Evolutionary conservation across 805 yeast genomes (phyloP).

Genomic region (Sugiyamaella valdiviana): DNA sequence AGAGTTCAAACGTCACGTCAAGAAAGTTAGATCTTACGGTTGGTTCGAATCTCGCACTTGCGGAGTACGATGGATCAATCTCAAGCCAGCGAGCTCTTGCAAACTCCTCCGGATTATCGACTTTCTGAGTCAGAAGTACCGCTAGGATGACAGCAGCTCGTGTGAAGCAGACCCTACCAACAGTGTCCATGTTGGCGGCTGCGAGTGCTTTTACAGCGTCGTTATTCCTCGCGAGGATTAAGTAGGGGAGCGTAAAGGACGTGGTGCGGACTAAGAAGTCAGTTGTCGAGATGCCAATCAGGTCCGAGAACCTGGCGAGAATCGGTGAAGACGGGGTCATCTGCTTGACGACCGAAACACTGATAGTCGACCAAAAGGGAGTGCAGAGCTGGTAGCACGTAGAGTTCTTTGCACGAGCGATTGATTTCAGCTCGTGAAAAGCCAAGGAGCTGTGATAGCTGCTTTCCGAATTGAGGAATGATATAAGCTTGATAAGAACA

Average conservation of each 20-base stretch:
- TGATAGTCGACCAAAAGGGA: slow-evolving; percentile 70
- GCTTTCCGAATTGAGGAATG: slow-evolving; percentile 57
- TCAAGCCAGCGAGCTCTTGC: slow-evolving; percentile 49
- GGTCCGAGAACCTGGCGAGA: slow-evolving; percentile 53
- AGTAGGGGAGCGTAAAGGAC: slow-evolving; percentile 67
- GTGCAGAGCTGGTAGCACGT: slow-evolving; percentile 76
- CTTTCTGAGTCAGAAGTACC: slow-evolving; percentile 47
- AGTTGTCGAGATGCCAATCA: slow-evolving; percentile 55
- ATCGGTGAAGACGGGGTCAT: slow-evolving; percentile 45
- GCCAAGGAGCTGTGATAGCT: slow-evolving; percentile 65
- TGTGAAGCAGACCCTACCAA: slow-evolving; percentile 43
- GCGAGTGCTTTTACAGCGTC: slow-evolving; percentile 62
- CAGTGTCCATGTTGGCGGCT: slow-evolving; percentile 38
- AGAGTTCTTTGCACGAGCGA: slow-evolving; percentile 49
- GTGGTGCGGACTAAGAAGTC: slow-evolving; percentile 65
- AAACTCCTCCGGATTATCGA: slow-evolving; percentile 42
- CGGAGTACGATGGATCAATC: slow-evolving; percentile 44
- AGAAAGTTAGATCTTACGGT: slow-evolving; percentile 14
- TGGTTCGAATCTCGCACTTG: slow-evolving; percentile 18
- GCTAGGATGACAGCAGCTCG: slow-evolving; percentile 53
- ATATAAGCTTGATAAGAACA: slow-evolving; percentile 57
- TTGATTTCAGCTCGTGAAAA: slow-evolving; percentile 51
- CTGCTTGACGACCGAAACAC: slow-evolving; percentile 55
- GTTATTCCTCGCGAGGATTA: slow-evolving; percentile 58
- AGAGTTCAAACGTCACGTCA: slow-evolving; percentile 31